phyloP scores from a whole-genome alignment of 2,329 filamentous ascomycete genomes.

The Cladophialophora immunda region DNA sequence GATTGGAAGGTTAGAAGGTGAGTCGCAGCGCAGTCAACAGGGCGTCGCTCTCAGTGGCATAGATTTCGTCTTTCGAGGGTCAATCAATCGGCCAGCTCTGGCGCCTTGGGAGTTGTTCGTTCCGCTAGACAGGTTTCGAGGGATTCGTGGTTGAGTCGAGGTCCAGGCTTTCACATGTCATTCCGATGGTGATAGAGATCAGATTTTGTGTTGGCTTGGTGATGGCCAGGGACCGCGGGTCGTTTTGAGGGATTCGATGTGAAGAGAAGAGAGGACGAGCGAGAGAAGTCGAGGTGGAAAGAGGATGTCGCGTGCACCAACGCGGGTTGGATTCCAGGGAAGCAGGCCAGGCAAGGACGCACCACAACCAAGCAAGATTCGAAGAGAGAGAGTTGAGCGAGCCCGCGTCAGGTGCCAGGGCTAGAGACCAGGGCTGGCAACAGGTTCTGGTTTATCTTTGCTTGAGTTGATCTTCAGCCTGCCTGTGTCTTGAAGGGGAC shows the following conservation, averaged over 20 bases:
- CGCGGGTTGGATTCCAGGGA: slow-evolving; percentile 8
- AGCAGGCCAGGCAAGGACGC: slow-evolving; percentile 13
- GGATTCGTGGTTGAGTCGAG: slow-evolving; percentile 27
- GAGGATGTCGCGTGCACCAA: slow-evolving; percentile 18
- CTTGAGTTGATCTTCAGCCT: background rate
- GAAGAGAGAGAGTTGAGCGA: slow-evolving; percentile 43
- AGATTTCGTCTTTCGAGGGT: background rate
- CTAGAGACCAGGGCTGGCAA: background rate
- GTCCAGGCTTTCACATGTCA: slow-evolving; percentile 40
- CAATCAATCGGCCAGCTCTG: background rate
- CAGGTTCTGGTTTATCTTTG: background rate
- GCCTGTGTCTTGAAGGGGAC: background rate
- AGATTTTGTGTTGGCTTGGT: slow-evolving; percentile 11
- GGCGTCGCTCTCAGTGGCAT: background rate
- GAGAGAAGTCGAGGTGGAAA: background rate
- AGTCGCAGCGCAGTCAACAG: slow-evolving; percentile 6
- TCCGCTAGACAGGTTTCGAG: slow-evolving; percentile 11
- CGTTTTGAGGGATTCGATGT: slow-evolving; percentile 4
- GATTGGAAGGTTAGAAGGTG: slow-evolving; percentile 55
- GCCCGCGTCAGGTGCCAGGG: slow-evolving; percentile 29
- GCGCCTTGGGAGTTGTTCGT: background rate
- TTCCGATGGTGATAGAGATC: slow-evolving; percentile 22
- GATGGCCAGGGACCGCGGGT: slow-evolving; percentile 8
- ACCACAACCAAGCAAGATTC: slow-evolving; percentile 1
- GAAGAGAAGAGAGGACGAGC: slow-evolving; percentile 13